phyloP scores from a whole-genome alignment of 345 rosid genomes.

The Rhizophora mangle region DNA sequence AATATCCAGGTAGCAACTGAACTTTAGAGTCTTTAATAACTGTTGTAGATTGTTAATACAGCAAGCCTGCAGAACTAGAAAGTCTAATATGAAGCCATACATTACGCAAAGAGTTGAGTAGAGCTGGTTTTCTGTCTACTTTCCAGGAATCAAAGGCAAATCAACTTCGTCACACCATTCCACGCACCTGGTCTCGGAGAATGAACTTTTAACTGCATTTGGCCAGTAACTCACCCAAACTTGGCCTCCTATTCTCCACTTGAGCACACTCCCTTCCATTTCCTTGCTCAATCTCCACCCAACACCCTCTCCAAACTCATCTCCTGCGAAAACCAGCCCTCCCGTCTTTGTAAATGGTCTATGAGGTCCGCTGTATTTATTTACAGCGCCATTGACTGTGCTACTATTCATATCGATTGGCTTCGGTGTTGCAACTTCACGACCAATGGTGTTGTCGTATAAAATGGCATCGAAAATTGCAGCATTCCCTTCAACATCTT shows the following conservation, averaged over 20 bases:
- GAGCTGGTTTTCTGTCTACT: conserved; percentile 2
- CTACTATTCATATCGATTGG: neutral
- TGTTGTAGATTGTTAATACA: too few relatives aligned
- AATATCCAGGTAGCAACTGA: too few relatives aligned
- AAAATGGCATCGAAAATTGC: conserved; percentile 66
- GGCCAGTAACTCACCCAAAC: conserved; percentile 81
- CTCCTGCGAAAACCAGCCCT: conserved; percentile 70
- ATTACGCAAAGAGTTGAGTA: too few relatives aligned
- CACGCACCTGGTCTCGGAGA: conserved; percentile 73
- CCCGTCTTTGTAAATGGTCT: conserved; percentile 66
- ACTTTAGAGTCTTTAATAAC: too few relatives aligned
- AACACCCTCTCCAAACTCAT: conserved; percentile 65
- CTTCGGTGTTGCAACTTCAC: conserved; percentile 38
- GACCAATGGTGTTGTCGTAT: conserved; percentile 47
- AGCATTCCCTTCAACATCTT: conserved; percentile 73
- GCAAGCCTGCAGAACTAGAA: too few relatives aligned
- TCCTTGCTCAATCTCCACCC: conserved; percentile 82
- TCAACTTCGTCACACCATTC: conserved; percentile 90
- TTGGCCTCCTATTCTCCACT: conserved; percentile 80
- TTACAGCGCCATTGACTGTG: neutral
- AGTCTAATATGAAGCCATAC: too few relatives aligned
- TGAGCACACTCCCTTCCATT: conserved; percentile 89
- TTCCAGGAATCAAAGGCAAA: conserved; percentile 59
- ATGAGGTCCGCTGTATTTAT: conserved; percentile 26
- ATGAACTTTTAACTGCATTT: conserved; percentile 42